Evolutionary conservation across 2,329 filamentous ascomycete species (phyloP), one percentile per base, ranked within the genome.

Genomic region (Byssothecium circinans): DNA sequence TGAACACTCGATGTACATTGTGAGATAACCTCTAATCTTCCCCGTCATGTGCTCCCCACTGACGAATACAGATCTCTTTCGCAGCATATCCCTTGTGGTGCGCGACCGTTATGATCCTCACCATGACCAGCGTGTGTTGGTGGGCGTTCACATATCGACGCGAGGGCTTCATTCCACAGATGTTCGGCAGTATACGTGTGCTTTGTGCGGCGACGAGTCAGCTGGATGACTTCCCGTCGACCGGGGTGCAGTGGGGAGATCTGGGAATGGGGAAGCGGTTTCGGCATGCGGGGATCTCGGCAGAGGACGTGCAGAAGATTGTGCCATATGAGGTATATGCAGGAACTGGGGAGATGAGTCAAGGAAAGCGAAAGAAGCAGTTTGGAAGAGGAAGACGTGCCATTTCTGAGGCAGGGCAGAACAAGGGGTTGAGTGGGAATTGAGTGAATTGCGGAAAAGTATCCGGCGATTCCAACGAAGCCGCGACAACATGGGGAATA

Each of bases 131-230:
- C 11, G 52, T 57, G 2, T 69, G 65, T 36, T 67, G 64, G 60
- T 67, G 56, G 60, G 59, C 64, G 1, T 68, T 60, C 43, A 64
- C 59, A 2, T 67, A 63, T 39, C 57, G 53, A 15, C 56, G 64
- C 2, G 64, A 67, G 50, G 64, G 62, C 1, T 65, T 63, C 37
- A 65, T 67, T 20, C 65, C 65, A 15, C 65, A 67, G 33, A 67
- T 68, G 64, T 68, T 64, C 43, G 63, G 65, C 4, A 67, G 61
- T 17, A 61, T 70, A 14, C 56, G 61, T 38, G 53, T 60, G 8
- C 49, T 68, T 4, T 67, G 61, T 43, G 57, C 62, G 3, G 52
- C 58, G 3, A 65, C 61, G 6, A 64, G 53, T 11, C 48, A 61
- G 19, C 45, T 70, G 22, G 56, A 66, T 34, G 60, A 61, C 27